Conservation (phyloP, 163 green algal genomes). For the Volvox carteri region DNA sequence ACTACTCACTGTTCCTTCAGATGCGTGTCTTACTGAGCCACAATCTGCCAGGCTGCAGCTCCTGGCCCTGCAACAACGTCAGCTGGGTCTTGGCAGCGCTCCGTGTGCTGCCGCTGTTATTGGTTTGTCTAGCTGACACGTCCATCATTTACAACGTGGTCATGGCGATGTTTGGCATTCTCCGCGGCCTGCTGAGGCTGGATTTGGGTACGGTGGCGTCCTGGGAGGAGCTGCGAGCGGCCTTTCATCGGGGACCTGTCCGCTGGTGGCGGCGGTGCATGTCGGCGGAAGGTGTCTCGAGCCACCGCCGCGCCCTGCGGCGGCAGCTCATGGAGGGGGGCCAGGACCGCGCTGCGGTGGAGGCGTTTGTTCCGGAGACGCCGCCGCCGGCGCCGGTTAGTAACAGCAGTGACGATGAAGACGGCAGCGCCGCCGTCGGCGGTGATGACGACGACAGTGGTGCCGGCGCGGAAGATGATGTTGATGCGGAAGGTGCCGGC, state of each 20-base stretch:
- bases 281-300: slow-evolving; percentile 12
- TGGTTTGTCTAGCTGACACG: slow-evolving; percentile 53
- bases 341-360: slow-evolving; percentile 1
- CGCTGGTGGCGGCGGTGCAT: slow-evolving; percentile 42
- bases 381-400: not conserved
- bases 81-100: slow-evolving; percentile 49
- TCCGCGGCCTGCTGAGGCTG: slow-evolving; percentile 48
- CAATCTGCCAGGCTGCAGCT: not conserved
- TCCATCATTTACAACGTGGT: slow-evolving; percentile 57
- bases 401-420: not conserved
- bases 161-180: slow-evolving; percentile 48
- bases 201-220: slow-evolving; percentile 53
- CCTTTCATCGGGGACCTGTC: slow-evolving; percentile 65
- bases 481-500: not conserved
- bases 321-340: slow-evolving; percentile 17
- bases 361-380: not conserved
- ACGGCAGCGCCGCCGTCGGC: not conserved
- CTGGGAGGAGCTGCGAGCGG: slow-evolving; percentile 59
- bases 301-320: slow-evolving; percentile 20
- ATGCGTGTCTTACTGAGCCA: not conserved
- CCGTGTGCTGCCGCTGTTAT: slow-evolving; percentile 40
- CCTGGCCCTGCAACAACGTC: slow-evolving; percentile 50
- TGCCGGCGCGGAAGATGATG: not conserved
- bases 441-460: not conserved
- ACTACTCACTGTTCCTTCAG: not conserved